phyloP scores from a whole-genome alignment of 441 rosid genomes.

The Populus hybrid region DNA sequence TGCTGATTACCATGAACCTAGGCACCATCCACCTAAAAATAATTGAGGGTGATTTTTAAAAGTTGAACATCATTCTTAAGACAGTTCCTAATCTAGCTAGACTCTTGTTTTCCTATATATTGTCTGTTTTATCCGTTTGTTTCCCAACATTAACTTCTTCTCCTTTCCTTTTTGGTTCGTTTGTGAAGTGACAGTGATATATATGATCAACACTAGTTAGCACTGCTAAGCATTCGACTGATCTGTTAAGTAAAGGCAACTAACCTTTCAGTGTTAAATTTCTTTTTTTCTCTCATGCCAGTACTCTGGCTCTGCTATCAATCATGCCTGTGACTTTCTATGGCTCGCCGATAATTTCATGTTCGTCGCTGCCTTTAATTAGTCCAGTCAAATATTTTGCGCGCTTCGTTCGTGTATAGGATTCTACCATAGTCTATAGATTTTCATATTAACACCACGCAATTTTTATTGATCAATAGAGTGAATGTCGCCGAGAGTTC shows the following conservation, averaged over 20 bases:
- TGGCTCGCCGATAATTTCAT: not conserved
- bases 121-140: not conserved
- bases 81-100: not conserved
- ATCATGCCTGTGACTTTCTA: not conserved
- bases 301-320: not conserved
- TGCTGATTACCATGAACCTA: slow-evolving; percentile 68
- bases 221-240: not conserved
- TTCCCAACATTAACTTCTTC: not conserved
- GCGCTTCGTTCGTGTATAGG: not conserved
- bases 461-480: not conserved
- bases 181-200: not conserved
- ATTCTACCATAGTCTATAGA: not conserved
- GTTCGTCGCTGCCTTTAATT: not conserved
- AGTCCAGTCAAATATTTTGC: not conserved
- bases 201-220: not conserved
- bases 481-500: not conserved
- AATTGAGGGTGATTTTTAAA: slow-evolving; percentile 29
- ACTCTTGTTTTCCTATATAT: not conserved
- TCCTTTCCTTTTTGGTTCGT: not conserved
- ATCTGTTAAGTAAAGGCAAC: not conserved
- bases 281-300: not conserved
- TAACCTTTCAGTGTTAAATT: not conserved
- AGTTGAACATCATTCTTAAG: not conserved
- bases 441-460: not conserved
- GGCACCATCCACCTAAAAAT: slow-evolving; percentile 84